Evolutionary conservation across 2,329 filamentous ascomycete genomes (phyloP).

Genomic region (Anisogramma anomala): DNA sequence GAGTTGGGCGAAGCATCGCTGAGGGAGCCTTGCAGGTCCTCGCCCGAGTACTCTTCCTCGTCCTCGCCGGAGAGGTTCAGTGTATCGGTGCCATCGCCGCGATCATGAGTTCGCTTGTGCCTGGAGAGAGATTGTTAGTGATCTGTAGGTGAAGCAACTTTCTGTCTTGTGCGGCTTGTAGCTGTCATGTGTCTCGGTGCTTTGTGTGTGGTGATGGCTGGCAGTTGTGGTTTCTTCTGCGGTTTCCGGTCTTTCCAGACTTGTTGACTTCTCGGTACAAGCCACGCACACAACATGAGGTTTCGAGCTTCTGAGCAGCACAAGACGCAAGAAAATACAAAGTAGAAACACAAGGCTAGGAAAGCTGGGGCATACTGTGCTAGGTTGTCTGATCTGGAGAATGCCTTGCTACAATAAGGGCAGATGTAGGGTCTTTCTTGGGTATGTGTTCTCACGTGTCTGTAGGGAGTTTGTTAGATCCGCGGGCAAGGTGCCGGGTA

Average conservation of each 20-base stretch:
- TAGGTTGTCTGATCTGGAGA: conserved; percentile 96
- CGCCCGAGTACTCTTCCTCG: conserved; percentile 70
- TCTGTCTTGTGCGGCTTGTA: conserved; percentile 22
- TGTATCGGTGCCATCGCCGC: conserved; percentile 46
- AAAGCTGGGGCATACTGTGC: conserved; percentile 64
- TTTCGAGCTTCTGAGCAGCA: conserved; percentile 20
- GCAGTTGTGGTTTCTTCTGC: conserved; percentile 19
- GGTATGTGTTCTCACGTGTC: conserved; percentile 97
- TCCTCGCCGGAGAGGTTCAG: conserved; percentile 68
- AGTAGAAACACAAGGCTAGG: conserved; percentile 19
- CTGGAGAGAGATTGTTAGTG: conserved; percentile 45
- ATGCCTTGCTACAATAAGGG: conserved; percentile 96
- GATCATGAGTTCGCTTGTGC: conserved; percentile 69
- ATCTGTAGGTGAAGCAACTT: conserved; percentile 11
- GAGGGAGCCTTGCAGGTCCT: conserved; percentile 70
- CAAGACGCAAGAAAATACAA: conserved; percentile 23
- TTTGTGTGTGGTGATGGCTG: conserved; percentile 24
- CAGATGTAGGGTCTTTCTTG: conserved; percentile 98
- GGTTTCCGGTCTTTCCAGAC: conserved; percentile 18
- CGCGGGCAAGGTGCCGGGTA: conserved; percentile 26
- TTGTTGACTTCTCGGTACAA: conserved; percentile 19
- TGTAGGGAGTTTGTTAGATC: conserved; percentile 43
- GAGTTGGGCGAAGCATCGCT: conserved; percentile 69
- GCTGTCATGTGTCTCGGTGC: conserved; percentile 26
- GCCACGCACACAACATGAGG: conserved; percentile 31